Base-by-base conservation (phyloP, 1,139 yeast species). In the Pichia terricola region DNA sequence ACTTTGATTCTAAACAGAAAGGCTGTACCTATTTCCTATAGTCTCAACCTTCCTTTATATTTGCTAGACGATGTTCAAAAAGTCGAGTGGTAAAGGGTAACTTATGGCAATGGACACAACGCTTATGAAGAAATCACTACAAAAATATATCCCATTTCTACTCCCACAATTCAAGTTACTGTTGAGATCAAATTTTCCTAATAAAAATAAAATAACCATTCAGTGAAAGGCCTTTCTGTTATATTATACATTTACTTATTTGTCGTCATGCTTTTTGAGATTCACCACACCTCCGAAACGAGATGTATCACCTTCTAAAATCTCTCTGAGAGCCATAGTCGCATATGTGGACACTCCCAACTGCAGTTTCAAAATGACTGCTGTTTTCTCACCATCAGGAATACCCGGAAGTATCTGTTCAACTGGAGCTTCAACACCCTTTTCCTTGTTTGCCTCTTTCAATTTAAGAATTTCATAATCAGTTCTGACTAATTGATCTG, bases 251-350 rank as follows among this genome's bases (percentile, higher is more conserved):
- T 16, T 16, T 16, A 16, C 22, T 16, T 16, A 16, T 16, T 16
- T 16, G 22, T 16, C 22, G 22, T 16, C 35, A 10, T n/a, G 8
- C 1, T 34, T n/a, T 26, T 48, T 49, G 5, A 55, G 37, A 35
- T 51, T 48, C 26, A 55, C 49, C 39, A 56, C 53, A 35, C 56
- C 58, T 5, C 59, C 58, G 41, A 54, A 53, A 27, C 60, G 44
- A 4, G 59, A 52, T 1, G 58, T 54, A n/a, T 57, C 59, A 30
- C 59, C 60, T 4, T 45, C 51, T 5, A 59, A 39, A 88, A 76
- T 36, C 60, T 91, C 98, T 57, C 98, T 74, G 45, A 94, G 67
- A 0, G 96, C 95, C 98, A 94, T 94, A 0, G 99, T 94, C 2
- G 99, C 99, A 63, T 94, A 94, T 5, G 94, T 81, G 40, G 96